Evolutionary conservation across 176 grass and related monocot species (phyloP).

Genomic region (Pontederia paniculata): DNA sequence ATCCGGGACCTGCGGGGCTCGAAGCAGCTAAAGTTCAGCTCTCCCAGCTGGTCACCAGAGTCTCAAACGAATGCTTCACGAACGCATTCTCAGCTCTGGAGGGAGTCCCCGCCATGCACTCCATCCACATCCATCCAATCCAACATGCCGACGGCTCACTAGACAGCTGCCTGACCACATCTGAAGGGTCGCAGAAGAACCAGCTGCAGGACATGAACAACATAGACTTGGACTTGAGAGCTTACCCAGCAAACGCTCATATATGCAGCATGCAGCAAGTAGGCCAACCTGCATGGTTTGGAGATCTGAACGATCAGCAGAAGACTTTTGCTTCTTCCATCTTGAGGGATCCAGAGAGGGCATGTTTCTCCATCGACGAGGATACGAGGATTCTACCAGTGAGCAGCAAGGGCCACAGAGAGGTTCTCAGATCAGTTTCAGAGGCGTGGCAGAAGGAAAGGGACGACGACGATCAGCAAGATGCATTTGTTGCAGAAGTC

Average conservation of each 20-base stretch:
- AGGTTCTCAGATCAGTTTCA: background rate
- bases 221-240: background rate
- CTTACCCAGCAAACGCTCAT: background rate
- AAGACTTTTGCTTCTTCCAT: conserved; percentile 1
- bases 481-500: background rate
- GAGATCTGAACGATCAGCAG: background rate
- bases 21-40: conserved; percentile 83
- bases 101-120: conserved; percentile 31
- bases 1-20: conserved; percentile 27
- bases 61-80: conserved; percentile 37
- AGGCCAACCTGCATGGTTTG: background rate
- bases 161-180: conserved; percentile 64
- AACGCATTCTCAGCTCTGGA: conserved; percentile 27
- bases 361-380: background rate
- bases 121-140: conserved; percentile 18
- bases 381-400: background rate
- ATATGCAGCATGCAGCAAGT: background rate
- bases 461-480: background rate
- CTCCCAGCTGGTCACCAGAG: conserved; percentile 67
- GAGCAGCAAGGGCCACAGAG: background rate
- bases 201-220: conserved; percentile 24
- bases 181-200: conserved; percentile 65
- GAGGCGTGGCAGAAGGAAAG: background rate
- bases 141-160: conserved; percentile 57
- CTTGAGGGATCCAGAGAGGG: background rate